Percentiles rank a stretch among this genome's conserved stretches.
Evolutionary conservation across 1,284 basidiomycete genomes (phyloP).

Genomic region (Trichosporon ovoides): DNA sequence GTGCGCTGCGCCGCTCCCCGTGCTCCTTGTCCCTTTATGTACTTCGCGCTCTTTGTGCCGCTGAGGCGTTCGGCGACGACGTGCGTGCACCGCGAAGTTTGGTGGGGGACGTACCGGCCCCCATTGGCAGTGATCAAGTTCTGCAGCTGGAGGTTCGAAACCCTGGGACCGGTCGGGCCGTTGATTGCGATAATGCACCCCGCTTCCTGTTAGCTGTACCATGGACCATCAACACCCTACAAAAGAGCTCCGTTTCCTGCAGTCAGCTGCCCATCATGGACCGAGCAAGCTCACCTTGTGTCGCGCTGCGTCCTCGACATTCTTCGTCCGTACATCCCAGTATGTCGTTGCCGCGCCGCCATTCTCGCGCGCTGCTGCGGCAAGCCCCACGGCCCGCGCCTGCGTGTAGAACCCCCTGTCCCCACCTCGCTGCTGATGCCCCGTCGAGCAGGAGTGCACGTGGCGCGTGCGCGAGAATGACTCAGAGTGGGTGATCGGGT

Average conservation of each 20-base stretch:
- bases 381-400: not conserved
- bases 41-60: conserved; percentile 46
- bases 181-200: conserved; percentile 47
- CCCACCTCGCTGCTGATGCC: conserved; percentile 42
- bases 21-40: conserved; percentile 41
- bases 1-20: conserved; percentile 32
- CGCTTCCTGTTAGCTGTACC: conserved; percentile 15
- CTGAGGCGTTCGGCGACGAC: conserved; percentile 43
- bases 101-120: conserved; percentile 37
- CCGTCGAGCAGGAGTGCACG: conserved; percentile 41
- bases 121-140: conserved; percentile 46
- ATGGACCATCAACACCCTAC: not conserved
- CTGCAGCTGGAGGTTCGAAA: conserved; percentile 48
- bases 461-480: conserved; percentile 38
- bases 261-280: not conserved
- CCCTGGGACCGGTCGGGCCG: conserved; percentile 43
- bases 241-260: conserved; percentile 1
- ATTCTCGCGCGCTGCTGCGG: not conserved
- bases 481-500: conserved; percentile 45
- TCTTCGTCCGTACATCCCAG: conserved; percentile 40
- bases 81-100: conserved; percentile 40
- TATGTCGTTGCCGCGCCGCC: conserved; percentile 33
- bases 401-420: conserved; percentile 30
- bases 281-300: conserved; percentile 25
- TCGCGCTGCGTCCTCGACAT: conserved; percentile 38